These are phyloP conservation scores for Brassica cretica DNA, from an alignment of 345 rosid species.

Conservation along the genomic window DNA sequence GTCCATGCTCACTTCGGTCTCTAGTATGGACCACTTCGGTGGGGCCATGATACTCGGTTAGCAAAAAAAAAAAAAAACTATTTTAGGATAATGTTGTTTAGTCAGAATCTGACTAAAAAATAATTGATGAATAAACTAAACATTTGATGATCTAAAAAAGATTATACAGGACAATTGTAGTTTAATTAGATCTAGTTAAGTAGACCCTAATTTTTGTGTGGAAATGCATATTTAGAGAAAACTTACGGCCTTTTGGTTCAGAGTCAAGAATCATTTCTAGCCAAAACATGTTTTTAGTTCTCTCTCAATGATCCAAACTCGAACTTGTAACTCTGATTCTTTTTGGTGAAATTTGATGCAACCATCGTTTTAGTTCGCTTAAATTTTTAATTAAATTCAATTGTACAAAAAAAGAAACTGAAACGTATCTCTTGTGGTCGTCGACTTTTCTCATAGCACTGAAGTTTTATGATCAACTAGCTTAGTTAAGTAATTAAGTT, in stretches of 20 bases:
- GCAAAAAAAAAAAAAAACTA: neutral
- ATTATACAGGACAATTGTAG: neutral
- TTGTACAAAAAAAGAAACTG: neutral
- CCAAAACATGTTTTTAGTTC: neutral
- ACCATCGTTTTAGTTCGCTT: neutral
- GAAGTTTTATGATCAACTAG: neutral
- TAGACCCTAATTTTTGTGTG: neutral
- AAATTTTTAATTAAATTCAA: neutral
- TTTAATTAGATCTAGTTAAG: too few relatives aligned
- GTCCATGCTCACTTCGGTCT: too few relatives aligned
- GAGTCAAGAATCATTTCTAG: neutral
- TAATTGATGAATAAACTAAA: conserved; percentile 6
- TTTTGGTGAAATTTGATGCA: too few relatives aligned
- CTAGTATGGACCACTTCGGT: too few relatives aligned
- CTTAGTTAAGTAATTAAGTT: neutral
- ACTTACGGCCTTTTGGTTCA: neutral
- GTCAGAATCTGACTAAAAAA: neutral
- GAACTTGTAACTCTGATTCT: neutral
- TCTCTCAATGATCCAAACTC: neutral
- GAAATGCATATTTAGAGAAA: neutral
- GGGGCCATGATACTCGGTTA: too few relatives aligned
- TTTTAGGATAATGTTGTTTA: neutral
- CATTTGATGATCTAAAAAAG: neutral
- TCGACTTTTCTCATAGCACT: conserved; percentile 7
- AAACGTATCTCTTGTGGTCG: neutral